These are phyloP conservation scores for Cadophora gregata DNA, from an alignment of 2,329 filamentous ascomycete genomes.

Conservation along the genomic window DNA sequence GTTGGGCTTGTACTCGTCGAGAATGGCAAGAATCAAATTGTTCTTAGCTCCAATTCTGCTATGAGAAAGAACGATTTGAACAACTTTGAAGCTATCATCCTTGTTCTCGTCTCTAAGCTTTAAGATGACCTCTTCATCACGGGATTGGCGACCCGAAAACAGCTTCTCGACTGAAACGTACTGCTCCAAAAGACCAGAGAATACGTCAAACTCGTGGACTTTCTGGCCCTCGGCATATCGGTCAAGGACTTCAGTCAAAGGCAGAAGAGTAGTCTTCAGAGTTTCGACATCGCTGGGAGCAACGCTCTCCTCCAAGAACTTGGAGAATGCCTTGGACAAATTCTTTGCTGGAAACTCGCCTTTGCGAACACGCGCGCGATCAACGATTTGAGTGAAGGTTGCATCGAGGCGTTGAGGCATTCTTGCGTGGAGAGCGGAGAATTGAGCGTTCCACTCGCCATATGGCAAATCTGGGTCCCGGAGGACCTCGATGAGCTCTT, in stretches of 20 bases:
- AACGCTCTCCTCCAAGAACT: conserved; percentile 89
- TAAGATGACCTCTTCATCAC: conserved; percentile 93
- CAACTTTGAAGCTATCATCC: conserved; percentile 84
- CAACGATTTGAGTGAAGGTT: conserved; percentile 82
- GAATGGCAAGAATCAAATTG: conserved; percentile 86
- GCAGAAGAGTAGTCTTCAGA: conserved; percentile 74
- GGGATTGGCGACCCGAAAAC: conserved; percentile 82
- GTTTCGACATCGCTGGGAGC: conserved; percentile 73
- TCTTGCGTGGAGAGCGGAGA: conserved; percentile 93
- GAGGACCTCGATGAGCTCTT: conserved; percentile 88
- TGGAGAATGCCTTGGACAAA: conserved; percentile 80
- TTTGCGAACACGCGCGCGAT: conserved; percentile 77
- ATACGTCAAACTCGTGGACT: conserved; percentile 84
- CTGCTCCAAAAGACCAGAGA: conserved; percentile 77
- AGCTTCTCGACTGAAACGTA: conserved; percentile 86
- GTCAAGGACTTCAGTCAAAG: conserved; percentile 78
- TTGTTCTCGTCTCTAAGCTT: conserved; percentile 96
- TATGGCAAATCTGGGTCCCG: conserved; percentile 90
- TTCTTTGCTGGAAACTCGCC: conserved; percentile 92
- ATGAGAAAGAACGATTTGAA: conserved; percentile 91
- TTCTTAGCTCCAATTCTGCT: conserved; percentile 93
- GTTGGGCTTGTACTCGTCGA: conserved; percentile 95
- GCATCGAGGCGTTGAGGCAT: conserved; percentile 94
- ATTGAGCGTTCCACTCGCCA: conserved; percentile 94
- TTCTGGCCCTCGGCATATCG: conserved; percentile 89